Evolutionary conservation across 169 alveolate species (phyloP).

Genomic region (Plasmodium blacklocki): DNA sequence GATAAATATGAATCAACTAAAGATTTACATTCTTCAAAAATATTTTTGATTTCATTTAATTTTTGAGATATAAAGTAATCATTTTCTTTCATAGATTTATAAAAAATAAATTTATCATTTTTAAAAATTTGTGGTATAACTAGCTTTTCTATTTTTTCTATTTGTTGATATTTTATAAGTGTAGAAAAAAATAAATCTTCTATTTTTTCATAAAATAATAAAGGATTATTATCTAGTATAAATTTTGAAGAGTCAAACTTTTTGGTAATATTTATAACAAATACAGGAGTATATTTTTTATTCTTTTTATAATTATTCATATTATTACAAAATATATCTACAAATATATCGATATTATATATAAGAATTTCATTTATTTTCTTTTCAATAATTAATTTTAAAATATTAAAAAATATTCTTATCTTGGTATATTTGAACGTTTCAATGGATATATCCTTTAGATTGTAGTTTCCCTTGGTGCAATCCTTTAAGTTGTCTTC

Average conservation of each 20-base stretch:
- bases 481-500: constrained; percentile 71
- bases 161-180: constrained; percentile 70
- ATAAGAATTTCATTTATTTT: constrained; percentile 70
- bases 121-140: constrained; percentile 72
- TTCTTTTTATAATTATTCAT: constrained; percentile 44
- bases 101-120: constrained; percentile 71
- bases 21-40: constrained; percentile 62
- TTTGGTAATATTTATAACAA: constrained; percentile 67
- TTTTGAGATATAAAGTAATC: constrained; percentile 59
- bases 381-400: constrained; percentile 50
- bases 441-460: constrained; percentile 68
- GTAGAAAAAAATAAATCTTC: constrained; percentile 52
- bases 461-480: constrained; percentile 59
- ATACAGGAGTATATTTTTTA: constrained; percentile 48
- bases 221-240: constrained; percentile 59
- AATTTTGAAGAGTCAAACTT: constrained; percentile 64
- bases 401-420: constrained; percentile 66
- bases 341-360: constrained; percentile 49
- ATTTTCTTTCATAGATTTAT: constrained; percentile 70
- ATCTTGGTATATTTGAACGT: constrained; percentile 70
- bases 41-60: constrained; percentile 29
- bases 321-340: constrained; percentile 30
- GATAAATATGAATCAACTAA: constrained; percentile 49
- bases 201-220: constrained; percentile 56
- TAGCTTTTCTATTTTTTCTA: constrained; percentile 75